Percentiles rank a stretch among this genome's conserved stretches.
These are phyloP conservation scores for Martensiomyces pterosporus DNA, from an alignment of 192 early-diverging fungal species.

Conservation along the genomic window DNA sequence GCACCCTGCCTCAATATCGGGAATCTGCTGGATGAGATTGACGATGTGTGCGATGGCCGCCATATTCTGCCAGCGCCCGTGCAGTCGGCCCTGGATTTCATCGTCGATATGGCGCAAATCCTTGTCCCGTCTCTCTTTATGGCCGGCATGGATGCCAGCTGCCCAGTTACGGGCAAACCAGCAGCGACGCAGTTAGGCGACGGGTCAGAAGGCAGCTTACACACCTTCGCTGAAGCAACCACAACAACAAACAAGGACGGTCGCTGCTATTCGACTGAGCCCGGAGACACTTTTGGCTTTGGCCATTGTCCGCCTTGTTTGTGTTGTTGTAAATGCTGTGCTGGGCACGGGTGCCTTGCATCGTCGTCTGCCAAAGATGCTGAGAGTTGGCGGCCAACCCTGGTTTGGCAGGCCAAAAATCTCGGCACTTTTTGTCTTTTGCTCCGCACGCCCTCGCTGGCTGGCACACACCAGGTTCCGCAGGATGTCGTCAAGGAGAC, in stretches of 20 bases:
- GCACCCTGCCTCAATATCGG: too few species aligned
- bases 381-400: constrained; percentile 10
- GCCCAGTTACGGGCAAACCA: constrained; percentile 9
- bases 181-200: too few species aligned
- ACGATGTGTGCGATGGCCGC: background rate
- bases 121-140: constrained; percentile 41
- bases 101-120: constrained; percentile 36
- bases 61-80: constrained; percentile 14
- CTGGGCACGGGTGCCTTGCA: background rate
- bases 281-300: constrained; percentile 35
- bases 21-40: background rate
- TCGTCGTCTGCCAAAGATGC: constrained; percentile 16
- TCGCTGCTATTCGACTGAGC: too few species aligned
- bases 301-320: background rate
- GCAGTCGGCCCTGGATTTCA: constrained; percentile 29
- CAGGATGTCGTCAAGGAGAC: constrained; percentile 14
- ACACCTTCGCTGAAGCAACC: too few species aligned
- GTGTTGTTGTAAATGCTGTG: constrained; percentile 28
- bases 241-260: too few species aligned
- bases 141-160: constrained; percentile 18
- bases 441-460: constrained; percentile 1
- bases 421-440: background rate
- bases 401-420: constrained; percentile 10
- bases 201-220: too few species aligned
- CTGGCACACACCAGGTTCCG: background rate